phyloP scores from a whole-genome alignment of 331 rosid species.

The Malus hybrid region DNA sequence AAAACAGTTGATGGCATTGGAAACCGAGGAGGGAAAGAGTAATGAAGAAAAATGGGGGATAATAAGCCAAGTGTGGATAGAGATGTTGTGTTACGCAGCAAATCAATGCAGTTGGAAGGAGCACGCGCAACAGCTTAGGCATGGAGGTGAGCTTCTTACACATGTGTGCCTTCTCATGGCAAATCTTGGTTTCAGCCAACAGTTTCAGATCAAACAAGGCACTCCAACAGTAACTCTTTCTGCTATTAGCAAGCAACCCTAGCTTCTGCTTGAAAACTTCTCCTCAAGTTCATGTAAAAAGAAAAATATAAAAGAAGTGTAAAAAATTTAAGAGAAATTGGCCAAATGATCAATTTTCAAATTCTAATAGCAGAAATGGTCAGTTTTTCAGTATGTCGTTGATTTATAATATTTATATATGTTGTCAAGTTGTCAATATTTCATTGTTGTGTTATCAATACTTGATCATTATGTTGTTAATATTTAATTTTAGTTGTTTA shows the following conservation, averaged over 20 bases:
- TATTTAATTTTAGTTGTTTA: too few relatives aligned
- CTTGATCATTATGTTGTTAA: too few relatives aligned
- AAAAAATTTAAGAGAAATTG: too few relatives aligned
- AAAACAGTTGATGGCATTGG: neutral
- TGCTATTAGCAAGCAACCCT: neutral
- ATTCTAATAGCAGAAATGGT: too few relatives aligned
- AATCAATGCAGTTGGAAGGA: constrained; percentile 19
- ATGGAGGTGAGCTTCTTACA: constrained; percentile 40
- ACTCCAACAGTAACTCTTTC: neutral
- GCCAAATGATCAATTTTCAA: too few relatives aligned
- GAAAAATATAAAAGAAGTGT: too few relatives aligned
- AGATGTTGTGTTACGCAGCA: constrained; percentile 30
- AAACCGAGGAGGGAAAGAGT: neutral
- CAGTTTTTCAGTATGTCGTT: too few relatives aligned
- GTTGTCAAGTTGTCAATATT: too few relatives aligned
- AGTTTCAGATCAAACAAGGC: neutral
- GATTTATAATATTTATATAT: too few relatives aligned
- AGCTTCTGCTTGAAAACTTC: neutral
- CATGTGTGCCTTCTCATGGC: constrained; percentile 44
- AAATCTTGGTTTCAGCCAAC: constrained; percentile 25
- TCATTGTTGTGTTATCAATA: too few relatives aligned
- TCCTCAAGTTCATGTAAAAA: neutral
- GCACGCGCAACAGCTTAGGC: constrained; percentile 37
- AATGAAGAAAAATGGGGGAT: constrained; percentile 18
- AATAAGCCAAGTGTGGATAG: constrained; percentile 34